These are phyloP conservation scores for Diaporthe humulicola DNA, from an alignment of 2,329 filamentous ascomycete genomes.

Conservation along the genomic window DNA sequence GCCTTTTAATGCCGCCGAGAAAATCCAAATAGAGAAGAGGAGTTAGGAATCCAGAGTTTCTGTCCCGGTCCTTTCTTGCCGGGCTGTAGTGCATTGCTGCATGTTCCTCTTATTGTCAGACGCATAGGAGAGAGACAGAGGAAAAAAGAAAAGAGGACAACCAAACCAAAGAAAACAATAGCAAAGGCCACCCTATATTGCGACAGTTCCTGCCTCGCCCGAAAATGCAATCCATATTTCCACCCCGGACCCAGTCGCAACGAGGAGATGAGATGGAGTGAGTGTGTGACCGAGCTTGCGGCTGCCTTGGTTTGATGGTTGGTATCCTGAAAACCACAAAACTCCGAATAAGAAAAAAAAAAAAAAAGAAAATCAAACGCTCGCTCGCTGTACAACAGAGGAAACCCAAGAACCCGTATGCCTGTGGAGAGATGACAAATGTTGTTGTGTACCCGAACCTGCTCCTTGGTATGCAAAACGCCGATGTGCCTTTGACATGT, in stretches of 20 bases:
- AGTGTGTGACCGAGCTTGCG: slow-evolving; percentile 63
- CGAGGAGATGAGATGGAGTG: slow-evolving; percentile 59
- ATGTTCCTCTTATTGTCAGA: slow-evolving; percentile 68
- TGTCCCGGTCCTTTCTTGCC: slow-evolving; percentile 61
- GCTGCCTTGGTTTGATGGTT: slow-evolving; percentile 52
- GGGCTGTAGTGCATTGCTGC: slow-evolving; percentile 72
- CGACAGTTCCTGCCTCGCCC: slow-evolving; percentile 59
- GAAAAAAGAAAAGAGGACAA: slow-evolving; percentile 48
- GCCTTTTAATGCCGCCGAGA: slow-evolving; percentile 56
- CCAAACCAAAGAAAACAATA: slow-evolving; percentile 50
- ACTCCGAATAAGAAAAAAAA: slow-evolving; percentile 43
- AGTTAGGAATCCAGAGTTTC: slow-evolving; percentile 46
- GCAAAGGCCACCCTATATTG: slow-evolving; percentile 61
- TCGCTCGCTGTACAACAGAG: slow-evolving; percentile 56
- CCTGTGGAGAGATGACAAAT: slow-evolving; percentile 39
- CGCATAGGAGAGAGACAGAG: slow-evolving; percentile 39
- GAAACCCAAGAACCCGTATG: slow-evolving; percentile 46
- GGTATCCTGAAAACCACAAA: slow-evolving; percentile 57
- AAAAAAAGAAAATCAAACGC: slow-evolving; percentile 53
- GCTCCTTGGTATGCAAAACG: slow-evolving; percentile 57
- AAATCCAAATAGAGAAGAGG: slow-evolving; percentile 46
- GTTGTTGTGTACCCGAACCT: slow-evolving; percentile 41
- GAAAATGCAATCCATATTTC: slow-evolving; percentile 67
- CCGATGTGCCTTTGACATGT: slow-evolving; percentile 47
- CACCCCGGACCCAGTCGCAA: slow-evolving; percentile 68